phyloP scores from a whole-genome alignment of 352 stramenopile species.

The Globisporangium paddicum region DNA sequence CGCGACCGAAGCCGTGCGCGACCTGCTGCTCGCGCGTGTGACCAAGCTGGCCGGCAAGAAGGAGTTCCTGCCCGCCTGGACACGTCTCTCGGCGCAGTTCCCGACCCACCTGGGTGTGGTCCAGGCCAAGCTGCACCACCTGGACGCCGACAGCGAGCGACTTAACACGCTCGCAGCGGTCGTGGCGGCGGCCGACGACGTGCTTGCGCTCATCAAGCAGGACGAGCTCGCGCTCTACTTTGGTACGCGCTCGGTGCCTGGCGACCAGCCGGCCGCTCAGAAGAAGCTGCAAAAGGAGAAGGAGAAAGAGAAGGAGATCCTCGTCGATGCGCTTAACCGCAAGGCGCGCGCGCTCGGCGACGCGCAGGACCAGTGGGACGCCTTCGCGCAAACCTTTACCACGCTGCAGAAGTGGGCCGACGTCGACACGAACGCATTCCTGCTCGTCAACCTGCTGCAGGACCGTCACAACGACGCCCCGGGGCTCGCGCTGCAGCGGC shows the following conservation, averaged over 20 bases:
- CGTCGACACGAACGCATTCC: conserved; percentile 43
- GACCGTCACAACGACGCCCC: conserved; percentile 42
- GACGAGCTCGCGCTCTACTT: conserved; percentile 73
- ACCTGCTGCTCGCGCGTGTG: conserved; percentile 59
- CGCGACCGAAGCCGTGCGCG: conserved; percentile 67
- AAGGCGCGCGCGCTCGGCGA: conserved; percentile 73
- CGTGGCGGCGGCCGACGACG: conserved; percentile 43
- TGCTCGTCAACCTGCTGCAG: conserved; percentile 57
- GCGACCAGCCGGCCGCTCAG: conserved; percentile 38
- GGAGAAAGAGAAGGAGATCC: conserved; percentile 60
- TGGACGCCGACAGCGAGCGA: conserved; percentile 55
- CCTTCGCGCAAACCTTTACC: conserved; percentile 43
- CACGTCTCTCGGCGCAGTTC: conserved; percentile 47
- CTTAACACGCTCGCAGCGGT: conserved; percentile 41
- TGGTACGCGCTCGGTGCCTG: conserved; percentile 51
- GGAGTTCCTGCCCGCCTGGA: conserved; percentile 48
- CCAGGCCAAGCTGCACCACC: conserved; percentile 70
- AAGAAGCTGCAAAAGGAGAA: conserved; percentile 80
- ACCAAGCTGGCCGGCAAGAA: conserved; percentile 68
- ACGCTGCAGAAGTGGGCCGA: conserved; percentile 77
- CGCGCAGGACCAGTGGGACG: conserved; percentile 35
- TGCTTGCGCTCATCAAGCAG: conserved; percentile 57
- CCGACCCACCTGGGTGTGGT: conserved; percentile 53
- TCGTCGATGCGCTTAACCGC: conserved; percentile 61
- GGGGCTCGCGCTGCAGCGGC: conserved; percentile 57